Conservation (phyloP, 1,284 basidiomycete genomes). For the Schizophyllum amplum region DNA sequence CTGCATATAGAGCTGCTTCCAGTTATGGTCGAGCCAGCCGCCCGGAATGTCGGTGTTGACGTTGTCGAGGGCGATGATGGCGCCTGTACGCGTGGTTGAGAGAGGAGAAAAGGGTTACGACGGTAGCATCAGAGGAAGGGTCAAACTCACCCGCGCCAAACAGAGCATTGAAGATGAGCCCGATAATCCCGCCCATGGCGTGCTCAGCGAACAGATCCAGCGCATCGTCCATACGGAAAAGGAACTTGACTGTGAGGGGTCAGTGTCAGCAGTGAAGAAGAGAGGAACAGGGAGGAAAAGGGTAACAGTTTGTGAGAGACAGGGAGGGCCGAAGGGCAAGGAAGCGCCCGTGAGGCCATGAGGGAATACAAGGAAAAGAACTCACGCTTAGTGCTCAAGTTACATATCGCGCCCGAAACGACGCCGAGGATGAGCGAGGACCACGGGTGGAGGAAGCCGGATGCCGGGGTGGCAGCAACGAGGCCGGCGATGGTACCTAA, state of each 20-base stretch:
- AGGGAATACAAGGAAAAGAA: too few species aligned
- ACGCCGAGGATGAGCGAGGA: conserved; percentile 73
- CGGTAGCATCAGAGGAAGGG: too few species aligned
- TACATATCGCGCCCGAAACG: conserved; percentile 69
- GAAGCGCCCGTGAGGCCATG: too few species aligned
- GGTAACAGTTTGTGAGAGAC: too few species aligned
- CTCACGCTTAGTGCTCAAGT: conserved; percentile 82
- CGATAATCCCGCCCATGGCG: conserved; percentile 84
- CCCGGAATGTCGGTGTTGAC: conserved; percentile 62
- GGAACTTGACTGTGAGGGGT: conserved; percentile 48
- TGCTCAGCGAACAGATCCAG: conserved; percentile 90
- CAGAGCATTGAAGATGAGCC: conserved; percentile 61
- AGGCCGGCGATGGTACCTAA: conserved; percentile 80
- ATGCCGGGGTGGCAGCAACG: conserved; percentile 86
- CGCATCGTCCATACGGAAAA: conserved; percentile 70
- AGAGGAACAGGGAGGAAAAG: background rate
- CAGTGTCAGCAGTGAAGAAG: conserved; percentile 3
- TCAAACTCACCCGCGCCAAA: too few species aligned
- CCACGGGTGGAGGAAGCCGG: conserved; percentile 61
- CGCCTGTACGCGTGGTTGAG: too few species aligned
- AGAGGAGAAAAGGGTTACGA: too few species aligned
- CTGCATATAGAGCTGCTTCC: conserved; percentile 67
- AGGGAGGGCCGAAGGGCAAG: too few species aligned
- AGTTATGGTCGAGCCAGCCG: conserved; percentile 70
- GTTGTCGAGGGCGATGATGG: conserved; percentile 64